Conservation (phyloP, 1,284 basidiomycete species). For the Coniophora puteana region DNA sequence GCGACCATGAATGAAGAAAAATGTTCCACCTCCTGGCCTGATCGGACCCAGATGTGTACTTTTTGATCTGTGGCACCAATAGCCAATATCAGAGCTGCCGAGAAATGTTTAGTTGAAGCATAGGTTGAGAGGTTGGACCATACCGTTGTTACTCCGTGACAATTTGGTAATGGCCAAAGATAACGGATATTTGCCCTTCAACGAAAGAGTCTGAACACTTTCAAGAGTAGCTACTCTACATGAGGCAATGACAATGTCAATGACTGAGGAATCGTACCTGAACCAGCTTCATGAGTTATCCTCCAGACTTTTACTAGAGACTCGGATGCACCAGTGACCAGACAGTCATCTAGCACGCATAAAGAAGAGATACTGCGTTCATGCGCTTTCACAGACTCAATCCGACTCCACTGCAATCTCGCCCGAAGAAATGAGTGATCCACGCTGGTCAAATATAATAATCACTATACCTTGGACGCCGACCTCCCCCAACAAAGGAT, state of each 20-base stretch:
- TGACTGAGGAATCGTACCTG: slow-evolving; percentile 25
- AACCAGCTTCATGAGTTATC: slow-evolving; percentile 25
- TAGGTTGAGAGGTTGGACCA: neutral
- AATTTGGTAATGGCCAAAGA: slow-evolving; percentile 54
- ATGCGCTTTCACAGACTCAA: slow-evolving; percentile 56
- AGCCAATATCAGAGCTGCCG: slow-evolving; percentile 67
- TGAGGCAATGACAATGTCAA: neutral
- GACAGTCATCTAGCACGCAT: slow-evolving; percentile 38
- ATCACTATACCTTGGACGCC: slow-evolving; percentile 36
- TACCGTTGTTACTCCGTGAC: neutral
- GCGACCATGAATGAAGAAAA: slow-evolving; percentile 1
- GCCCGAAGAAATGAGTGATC: slow-evolving; percentile 16
- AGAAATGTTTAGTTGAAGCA: neutral
- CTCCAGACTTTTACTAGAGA: slow-evolving; percentile 72
- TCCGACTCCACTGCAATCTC: slow-evolving; percentile 48
- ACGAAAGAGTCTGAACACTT: slow-evolving; percentile 56
- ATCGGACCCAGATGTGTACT: slow-evolving; percentile 73
- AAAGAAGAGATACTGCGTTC: slow-evolving; percentile 65
- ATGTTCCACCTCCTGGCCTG: slow-evolving; percentile 41
- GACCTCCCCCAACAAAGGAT: slow-evolving; percentile 50
- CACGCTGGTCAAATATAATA: slow-evolving; percentile 11
- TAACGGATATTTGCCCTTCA: slow-evolving; percentile 74
- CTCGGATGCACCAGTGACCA: slow-evolving; percentile 83
- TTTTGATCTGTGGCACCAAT: slow-evolving; percentile 74
- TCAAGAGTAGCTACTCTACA: slow-evolving; percentile 36